Conservation (phyloP, 106 monocot species). For the Dendrobium catenatum region DNA sequence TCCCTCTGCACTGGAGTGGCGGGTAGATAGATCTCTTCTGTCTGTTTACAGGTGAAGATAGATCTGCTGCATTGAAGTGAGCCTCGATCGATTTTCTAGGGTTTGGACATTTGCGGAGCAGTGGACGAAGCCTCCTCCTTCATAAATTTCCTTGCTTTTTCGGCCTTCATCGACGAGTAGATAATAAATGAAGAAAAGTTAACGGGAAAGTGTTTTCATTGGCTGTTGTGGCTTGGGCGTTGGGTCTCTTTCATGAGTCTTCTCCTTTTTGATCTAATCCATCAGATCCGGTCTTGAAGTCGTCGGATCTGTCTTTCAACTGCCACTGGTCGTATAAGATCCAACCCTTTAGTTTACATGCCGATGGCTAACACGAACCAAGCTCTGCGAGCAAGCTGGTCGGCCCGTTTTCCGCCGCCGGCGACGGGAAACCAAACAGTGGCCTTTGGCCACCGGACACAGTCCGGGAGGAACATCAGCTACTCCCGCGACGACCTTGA, state of each 20-base stretch:
- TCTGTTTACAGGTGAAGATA: neutral
- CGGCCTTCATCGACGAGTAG: neutral
- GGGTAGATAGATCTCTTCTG: neutral
- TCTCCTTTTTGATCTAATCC: neutral
- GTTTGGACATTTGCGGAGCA: neutral
- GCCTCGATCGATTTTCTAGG: neutral
- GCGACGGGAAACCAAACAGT: conserved; percentile 16
- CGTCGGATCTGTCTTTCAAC: neutral
- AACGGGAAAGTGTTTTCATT: neutral
- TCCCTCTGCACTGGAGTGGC: neutral
- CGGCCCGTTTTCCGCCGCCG: conserved; percentile 19
- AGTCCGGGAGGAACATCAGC: conserved; percentile 56
- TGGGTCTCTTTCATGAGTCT: neutral
- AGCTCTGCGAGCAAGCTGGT: conserved; percentile 35
- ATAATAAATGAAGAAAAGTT: neutral
- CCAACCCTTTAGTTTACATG: neutral
- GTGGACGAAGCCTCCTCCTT: neutral
- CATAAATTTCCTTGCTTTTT: neutral
- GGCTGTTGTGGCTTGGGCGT: neutral
- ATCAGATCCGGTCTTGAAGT: neutral
- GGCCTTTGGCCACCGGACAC: conserved; percentile 41
- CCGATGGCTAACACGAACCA: conserved; percentile 6
- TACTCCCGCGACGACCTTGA: conserved; percentile 52
- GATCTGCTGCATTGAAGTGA: neutral
- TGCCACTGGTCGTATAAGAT: neutral